Evolutionary conservation across 257 asterid species (phyloP).

Genomic region (Gentiana dahurica): DNA sequence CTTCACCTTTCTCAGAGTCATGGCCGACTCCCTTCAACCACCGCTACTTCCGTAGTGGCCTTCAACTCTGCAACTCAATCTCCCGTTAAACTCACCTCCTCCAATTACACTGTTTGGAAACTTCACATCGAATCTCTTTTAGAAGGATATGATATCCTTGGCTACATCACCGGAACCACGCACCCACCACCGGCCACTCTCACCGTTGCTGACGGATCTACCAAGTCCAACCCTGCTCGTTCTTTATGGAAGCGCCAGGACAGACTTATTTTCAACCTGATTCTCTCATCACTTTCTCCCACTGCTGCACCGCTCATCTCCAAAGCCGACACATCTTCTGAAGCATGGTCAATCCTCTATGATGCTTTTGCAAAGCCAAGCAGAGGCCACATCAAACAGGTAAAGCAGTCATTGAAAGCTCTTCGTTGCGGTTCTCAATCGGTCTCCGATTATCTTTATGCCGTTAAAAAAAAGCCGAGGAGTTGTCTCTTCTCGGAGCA

Average conservation of each 20-base stretch:
- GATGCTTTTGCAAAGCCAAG: neutral
- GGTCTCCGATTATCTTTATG: neutral
- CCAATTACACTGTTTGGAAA: slow-evolving; percentile 4
- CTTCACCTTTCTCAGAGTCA: too few species aligned
- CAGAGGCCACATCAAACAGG: neutral
- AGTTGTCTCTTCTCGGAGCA: neutral
- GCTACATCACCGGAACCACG: neutral
- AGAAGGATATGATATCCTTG: neutral
- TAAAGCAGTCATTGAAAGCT: neutral
- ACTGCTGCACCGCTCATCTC: neutral
- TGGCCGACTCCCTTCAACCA: too few species aligned
- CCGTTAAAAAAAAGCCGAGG: neutral
- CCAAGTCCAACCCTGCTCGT: neutral
- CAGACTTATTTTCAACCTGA: neutral
- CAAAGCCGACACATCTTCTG: neutral
- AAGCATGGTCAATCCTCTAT: neutral
- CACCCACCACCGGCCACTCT: neutral
- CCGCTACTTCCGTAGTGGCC: too few species aligned
- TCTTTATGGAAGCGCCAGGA: neutral
- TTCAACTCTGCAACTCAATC: too few species aligned
- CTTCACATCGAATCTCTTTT: slow-evolving; percentile 2
- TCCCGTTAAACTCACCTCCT: slow-evolving; percentile 2
- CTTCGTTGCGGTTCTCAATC: too few species aligned
- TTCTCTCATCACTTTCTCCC: neutral
- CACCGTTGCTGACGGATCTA: too few species aligned